These are phyloP conservation scores for Telopea speciosissima DNA, from an alignment of 177 flowering plant species.

Conservation along the genomic window DNA sequence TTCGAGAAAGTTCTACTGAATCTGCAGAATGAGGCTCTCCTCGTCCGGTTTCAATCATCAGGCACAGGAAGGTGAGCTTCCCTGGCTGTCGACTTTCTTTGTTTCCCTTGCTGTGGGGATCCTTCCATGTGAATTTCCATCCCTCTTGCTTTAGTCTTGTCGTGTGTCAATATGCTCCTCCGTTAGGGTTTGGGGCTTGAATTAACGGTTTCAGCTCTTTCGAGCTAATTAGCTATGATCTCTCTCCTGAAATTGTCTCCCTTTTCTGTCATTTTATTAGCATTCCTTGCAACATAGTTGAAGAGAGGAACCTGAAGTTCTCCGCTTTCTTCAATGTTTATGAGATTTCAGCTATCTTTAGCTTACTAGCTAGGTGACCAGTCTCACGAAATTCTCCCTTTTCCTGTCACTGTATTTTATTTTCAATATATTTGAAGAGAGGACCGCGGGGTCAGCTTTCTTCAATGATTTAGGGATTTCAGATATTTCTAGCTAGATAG, in stretches of 20 bases:
- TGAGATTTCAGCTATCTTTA: neutral
- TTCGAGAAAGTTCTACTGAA: constrained; percentile 5
- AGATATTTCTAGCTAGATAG: neutral
- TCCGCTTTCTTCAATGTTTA: neutral
- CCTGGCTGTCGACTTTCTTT: constrained; percentile 1
- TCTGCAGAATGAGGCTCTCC: constrained; percentile 58
- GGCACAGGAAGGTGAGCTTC: constrained; percentile 54
- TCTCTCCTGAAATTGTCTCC: neutral
- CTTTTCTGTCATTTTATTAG: neutral
- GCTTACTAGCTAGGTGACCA: neutral
- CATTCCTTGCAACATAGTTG: neutral
- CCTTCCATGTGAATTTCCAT: neutral
- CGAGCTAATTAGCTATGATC: neutral
- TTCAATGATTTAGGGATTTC: too few relatives aligned
- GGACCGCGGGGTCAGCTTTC: too few relatives aligned
- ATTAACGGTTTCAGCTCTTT: neutral
- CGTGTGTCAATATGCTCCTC: neutral
- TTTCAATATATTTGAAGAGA: neutral
- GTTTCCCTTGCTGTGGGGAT: neutral
- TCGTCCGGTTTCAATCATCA: constrained; percentile 59
- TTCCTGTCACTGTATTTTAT: neutral
- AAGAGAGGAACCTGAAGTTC: neutral
- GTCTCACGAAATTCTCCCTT: neutral
- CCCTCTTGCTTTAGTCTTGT: neutral
- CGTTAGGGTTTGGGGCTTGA: neutral